These are phyloP conservation scores for Colletotrichum orchidophilum DNA, from an alignment of 2,329 filamentous ascomycete genomes.

Conservation along the genomic window DNA sequence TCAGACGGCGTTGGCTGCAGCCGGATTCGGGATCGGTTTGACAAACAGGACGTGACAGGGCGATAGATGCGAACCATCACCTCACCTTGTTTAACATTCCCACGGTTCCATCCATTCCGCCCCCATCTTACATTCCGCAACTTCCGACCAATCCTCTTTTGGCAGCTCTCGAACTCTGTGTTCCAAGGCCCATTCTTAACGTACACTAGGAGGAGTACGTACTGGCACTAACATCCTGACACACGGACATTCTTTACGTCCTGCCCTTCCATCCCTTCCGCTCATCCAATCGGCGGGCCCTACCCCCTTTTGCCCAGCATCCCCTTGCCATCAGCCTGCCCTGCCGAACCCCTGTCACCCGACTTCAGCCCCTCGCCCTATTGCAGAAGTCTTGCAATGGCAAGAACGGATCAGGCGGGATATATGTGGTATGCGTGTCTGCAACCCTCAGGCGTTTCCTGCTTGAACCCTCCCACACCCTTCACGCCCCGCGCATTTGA, in stretches of 20 bases:
- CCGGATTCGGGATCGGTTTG: neutral
- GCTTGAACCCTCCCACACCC: constrained; percentile 21
- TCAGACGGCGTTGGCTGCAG: neutral
- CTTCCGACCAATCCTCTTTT: neutral
- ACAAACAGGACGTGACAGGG: neutral
- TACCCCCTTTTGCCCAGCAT: constrained; percentile 6
- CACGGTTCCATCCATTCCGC: neutral
- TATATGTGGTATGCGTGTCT: constrained; percentile 10
- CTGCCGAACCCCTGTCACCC: constrained; percentile 22
- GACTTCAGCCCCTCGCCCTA: constrained; percentile 23
- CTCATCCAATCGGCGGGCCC: constrained; percentile 14
- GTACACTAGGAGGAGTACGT: neutral
- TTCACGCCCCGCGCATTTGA: neutral
- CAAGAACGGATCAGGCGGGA: constrained; percentile 11
- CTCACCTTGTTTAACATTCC: neutral
- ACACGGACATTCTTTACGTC: neutral
- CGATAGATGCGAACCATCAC: neutral
- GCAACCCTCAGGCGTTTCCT: neutral
- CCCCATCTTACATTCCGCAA: neutral
- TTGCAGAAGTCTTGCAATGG: constrained; percentile 17
- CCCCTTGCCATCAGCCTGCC: constrained; percentile 14
- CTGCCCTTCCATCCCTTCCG: neutral
- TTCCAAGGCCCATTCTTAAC: neutral
- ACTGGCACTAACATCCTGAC: neutral
- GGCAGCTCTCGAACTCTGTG: neutral